A percentile compares a stretch with the other conserved stretches of the same genome.
Evolutionary conservation across 2,329 filamentous ascomycete genomes (phyloP).

Genomic region (Kalmusia sp.): DNA sequence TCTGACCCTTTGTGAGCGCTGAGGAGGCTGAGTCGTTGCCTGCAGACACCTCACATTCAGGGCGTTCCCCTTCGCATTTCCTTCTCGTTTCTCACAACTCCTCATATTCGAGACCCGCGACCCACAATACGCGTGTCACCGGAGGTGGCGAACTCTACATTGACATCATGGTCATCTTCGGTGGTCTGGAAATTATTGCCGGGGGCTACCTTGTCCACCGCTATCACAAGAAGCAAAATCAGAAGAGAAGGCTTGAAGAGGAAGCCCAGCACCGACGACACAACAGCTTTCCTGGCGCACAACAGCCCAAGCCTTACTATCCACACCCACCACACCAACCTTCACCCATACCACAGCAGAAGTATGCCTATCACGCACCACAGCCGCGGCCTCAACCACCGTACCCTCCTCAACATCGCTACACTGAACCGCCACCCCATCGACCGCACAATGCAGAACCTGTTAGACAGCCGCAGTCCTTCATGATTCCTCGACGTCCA

Average conservation of each 20-base stretch:
- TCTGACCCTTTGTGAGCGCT: neutral
- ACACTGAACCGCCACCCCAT: neutral
- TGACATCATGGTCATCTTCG: conserved; percentile 45
- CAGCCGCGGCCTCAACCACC: conserved; percentile 21
- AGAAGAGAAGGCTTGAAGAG: conserved; percentile 34
- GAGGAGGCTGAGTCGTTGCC: conserved; percentile 20
- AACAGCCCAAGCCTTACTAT: conserved; percentile 19
- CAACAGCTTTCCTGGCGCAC: conserved; percentile 37
- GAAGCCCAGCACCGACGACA: conserved; percentile 34
- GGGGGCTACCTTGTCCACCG: conserved; percentile 44
- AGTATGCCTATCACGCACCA: conserved; percentile 33
- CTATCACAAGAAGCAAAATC: conserved; percentile 44
- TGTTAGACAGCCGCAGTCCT: conserved; percentile 27
- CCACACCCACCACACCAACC: conserved; percentile 22
- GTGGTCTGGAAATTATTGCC: conserved; percentile 47
- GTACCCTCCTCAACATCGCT: conserved; percentile 19
- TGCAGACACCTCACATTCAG: conserved; percentile 4
- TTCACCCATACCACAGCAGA: conserved; percentile 25
- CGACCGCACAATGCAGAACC: conserved; percentile 5
- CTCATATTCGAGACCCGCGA: neutral
- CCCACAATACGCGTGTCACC: conserved; percentile 7
- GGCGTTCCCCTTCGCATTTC: conserved; percentile 3
- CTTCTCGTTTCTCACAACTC: neutral
- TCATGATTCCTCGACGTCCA: conserved; percentile 36
- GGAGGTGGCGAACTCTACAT: conserved; percentile 4